Base-by-base conservation (phyloP, 345 rosid genomes). In the Eucalyptus microcorys region DNA sequence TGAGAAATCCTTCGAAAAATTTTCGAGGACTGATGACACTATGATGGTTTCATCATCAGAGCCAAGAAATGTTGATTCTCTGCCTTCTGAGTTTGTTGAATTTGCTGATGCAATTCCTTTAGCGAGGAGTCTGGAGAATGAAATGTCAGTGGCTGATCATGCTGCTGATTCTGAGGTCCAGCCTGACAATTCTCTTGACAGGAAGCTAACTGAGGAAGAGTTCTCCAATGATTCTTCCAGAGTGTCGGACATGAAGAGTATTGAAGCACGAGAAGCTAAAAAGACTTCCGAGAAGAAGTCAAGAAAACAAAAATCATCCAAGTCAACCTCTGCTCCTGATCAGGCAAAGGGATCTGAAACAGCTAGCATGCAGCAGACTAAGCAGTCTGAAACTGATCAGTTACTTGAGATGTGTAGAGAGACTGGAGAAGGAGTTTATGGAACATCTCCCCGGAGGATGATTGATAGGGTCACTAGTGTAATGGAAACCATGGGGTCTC, bases 211-310 rank as follows among this genome's bases (percentile, higher is more conserved):
- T 88, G 93, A 91, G 88, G 94, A 90, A 71, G 95, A 90, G 84
- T 89, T 84, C 76, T 59, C 61, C 89, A 91, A 86, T 80, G 94
- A 92, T 89, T 87, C 90, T 66, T 71, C 93, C 49, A 85, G 86
- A 43, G 91, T 66, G 55, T 68, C 92, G 13, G 97, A 93, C 88
- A 90, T 87, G 40, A 95, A 93, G 90, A 91, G 61, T 90, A 90
- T 52, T 91, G 99, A 96, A 91, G 90, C 88, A 49, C 91, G 91
- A 85, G 99, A 95, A 86, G 92, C 89, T 40, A 95, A 92, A 87
- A 98, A 95, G 90, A 89, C 94, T 88, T 92, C 96, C 42, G 99
- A 95, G 89, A 98, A 97, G 95, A 97, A 96, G 93, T 92, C 98
- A 48, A 96, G 94, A 91, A 97, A 95, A 92, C 99, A 96, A 88